These are phyloP conservation scores for Craspedostauros australis DNA, from an alignment of 108 stramenopile genomes.

Conservation along the genomic window DNA sequence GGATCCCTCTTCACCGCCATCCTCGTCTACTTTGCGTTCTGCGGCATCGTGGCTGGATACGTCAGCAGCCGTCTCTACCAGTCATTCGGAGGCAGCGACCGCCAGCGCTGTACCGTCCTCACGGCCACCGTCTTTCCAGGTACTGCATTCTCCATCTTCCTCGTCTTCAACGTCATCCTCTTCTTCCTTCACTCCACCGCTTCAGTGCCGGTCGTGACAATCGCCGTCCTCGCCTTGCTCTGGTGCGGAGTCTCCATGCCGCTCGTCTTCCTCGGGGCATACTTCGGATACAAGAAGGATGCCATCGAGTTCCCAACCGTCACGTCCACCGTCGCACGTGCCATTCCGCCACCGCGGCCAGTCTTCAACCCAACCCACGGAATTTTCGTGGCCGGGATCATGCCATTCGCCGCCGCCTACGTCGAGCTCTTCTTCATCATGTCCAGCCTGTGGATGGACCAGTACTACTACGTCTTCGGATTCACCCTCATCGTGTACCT, in stretches of 20 bases:
- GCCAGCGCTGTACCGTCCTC: constrained; percentile 76
- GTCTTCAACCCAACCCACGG: constrained; percentile 48
- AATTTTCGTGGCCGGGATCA: constrained; percentile 61
- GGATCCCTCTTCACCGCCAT: constrained; percentile 65
- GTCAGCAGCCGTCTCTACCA: constrained; percentile 69
- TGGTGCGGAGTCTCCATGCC: constrained; percentile 87
- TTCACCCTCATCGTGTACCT: constrained; percentile 79
- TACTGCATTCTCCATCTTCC: constrained; percentile 39
- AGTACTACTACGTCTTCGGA: constrained; percentile 91
- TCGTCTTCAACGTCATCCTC: constrained; percentile 77
- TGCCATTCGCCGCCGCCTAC: constrained; percentile 85
- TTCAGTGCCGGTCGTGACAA: constrained; percentile 88
- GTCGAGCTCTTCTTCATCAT: constrained; percentile 93
- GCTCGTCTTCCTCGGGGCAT: constrained; percentile 88
- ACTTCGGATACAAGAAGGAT: constrained; percentile 85
- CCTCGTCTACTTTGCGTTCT: constrained; percentile 65
- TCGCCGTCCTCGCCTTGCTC: constrained; percentile 83
- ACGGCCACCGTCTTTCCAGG: constrained; percentile 74
- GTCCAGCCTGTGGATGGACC: constrained; percentile 83
- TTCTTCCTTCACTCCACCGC: constrained; percentile 85
- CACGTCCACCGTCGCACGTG: constrained; percentile 56
- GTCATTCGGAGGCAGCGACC: constrained; percentile 62
- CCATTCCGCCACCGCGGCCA: constrained; percentile 62
- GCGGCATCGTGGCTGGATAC: constrained; percentile 63
- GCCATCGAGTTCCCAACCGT: constrained; percentile 48